Evolutionary conservation across 805 yeast genomes (phyloP).

Genomic region (Metschnikowia sp.): DNA sequence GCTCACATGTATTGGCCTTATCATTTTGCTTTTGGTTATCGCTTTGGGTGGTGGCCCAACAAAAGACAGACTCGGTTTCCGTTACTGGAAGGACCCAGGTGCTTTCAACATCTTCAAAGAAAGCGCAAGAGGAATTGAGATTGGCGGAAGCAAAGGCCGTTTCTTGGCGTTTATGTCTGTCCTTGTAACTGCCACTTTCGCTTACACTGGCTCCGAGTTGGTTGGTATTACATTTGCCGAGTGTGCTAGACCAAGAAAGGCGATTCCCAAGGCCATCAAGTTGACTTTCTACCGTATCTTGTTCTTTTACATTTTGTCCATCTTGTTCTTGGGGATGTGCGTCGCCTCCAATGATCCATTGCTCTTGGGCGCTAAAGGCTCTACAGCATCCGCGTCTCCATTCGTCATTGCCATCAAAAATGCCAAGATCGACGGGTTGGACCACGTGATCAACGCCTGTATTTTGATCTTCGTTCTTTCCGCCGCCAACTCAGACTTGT

Average conservation of each 20-base stretch:
- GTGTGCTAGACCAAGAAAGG: constrained; percentile 59
- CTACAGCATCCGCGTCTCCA: constrained; percentile 19
- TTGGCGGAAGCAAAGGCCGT: constrained; percentile 47
- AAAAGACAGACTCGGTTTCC: constrained; percentile 69
- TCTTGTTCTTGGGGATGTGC: constrained; percentile 63
- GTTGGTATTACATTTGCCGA: constrained; percentile 76
- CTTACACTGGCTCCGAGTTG: constrained; percentile 67
- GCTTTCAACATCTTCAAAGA: constrained; percentile 54
- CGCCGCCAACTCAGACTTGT: constrained; percentile 23
- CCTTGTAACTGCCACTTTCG: constrained; percentile 63
- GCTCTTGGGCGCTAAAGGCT: constrained; percentile 17
- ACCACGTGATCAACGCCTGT: constrained; percentile 21
- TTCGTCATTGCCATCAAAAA: constrained; percentile 23
- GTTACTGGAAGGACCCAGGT: constrained; percentile 70
- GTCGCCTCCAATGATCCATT: constrained; percentile 28
- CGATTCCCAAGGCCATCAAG: constrained; percentile 69
- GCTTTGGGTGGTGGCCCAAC: constrained; percentile 79
- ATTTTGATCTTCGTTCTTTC: constrained; percentile 21
- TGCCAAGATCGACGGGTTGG: constrained; percentile 20
- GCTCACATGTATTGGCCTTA: constrained; percentile 61
- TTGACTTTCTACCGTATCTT: constrained; percentile 64
- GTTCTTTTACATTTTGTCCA: constrained; percentile 58
- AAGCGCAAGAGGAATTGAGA: constrained; percentile 28
- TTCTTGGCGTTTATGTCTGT: constrained; percentile 62
- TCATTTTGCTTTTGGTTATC: constrained; percentile 57